Evolutionary conservation across 2,329 filamentous ascomycete genomes (phyloP), one percentile per base, ranked within the genome.

Genomic region (Stromatinia cepivora): DNA sequence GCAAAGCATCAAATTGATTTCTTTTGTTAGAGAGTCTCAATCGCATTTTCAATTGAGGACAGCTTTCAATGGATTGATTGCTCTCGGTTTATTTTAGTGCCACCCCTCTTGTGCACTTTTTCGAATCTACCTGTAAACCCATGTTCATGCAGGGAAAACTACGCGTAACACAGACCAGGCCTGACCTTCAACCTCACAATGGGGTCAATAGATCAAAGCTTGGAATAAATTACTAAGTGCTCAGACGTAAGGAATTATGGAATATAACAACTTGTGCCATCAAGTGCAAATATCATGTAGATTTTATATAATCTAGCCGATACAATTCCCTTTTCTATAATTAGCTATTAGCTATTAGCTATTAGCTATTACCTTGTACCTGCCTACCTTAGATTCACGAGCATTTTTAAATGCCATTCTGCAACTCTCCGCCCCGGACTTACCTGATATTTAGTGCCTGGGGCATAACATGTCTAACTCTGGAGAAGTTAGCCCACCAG

Each of bases 1-100:
- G 22, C 34, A 28, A 25, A 63, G 46, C 31, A 28, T 52, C 31
- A 11, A 63, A 63, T 52, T 39, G n/a, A 52, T 39, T 20, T 52
- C 20, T 53, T 36, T 28, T 59, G 31, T 39, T 13, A 39, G 34
- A 57, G 34, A 61, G 17, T 53, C 11, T 65, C 62, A 65, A 13
- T 58, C 39, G 53, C 64, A 66, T 57, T 66, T 66, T 58, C 53
- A 48, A 66, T 59, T 63, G 58, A 68, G 66, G 66, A 68, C 66
- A 68, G 66, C 66, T 68, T 68, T 61, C 66, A 42, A 63, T 63
- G 58, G 39, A 42, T 42, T 11, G 48, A 56, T 62, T 15, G 56
- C 13, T 42, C 45, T 50, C 45, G 65, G 28, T 46, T 50, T 50
- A 20, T 59, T 45, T 48, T 61, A 22, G 56, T 46, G n/a, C 46